phyloP scores from a whole-genome alignment of 345 rosid genomes.

The Salix caprea region DNA sequence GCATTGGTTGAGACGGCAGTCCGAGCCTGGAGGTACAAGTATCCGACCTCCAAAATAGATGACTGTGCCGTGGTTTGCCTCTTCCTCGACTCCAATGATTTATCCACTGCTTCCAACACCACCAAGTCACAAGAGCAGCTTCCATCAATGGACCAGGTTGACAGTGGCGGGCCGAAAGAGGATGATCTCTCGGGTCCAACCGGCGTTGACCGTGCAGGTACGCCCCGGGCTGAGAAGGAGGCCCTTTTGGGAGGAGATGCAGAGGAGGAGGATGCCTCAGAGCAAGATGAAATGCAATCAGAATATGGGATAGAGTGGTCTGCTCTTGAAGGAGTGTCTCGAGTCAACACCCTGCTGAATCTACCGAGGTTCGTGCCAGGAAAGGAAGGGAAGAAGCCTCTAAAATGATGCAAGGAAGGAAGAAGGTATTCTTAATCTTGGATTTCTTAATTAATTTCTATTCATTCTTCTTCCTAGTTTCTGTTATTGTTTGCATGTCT shows the following conservation, averaged over 20 bases:
- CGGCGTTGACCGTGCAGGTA: slow-evolving; percentile 34
- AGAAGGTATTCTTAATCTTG: slow-evolving; percentile 10
- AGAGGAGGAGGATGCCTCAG: slow-evolving; percentile 34
- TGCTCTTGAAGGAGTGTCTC: slow-evolving; percentile 94
- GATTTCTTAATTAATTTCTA: slow-evolving; percentile 6
- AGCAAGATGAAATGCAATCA: slow-evolving; percentile 37
- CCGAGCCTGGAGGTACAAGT: slow-evolving; percentile 84
- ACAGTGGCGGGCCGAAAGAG: slow-evolving; percentile 27
- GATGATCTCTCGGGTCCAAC: slow-evolving; percentile 20
- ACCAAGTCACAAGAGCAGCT: slow-evolving; percentile 35
- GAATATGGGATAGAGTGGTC: slow-evolving; percentile 68
- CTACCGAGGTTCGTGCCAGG: slow-evolving; percentile 78
- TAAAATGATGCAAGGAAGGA: slow-evolving; percentile 14
- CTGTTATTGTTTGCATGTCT: slow-evolving; percentile 20
- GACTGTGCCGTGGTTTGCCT: slow-evolving; percentile 98
- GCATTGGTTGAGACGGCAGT: slow-evolving; percentile 81
- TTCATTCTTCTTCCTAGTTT: slow-evolving; percentile 11
- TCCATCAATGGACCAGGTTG: slow-evolving; percentile 17
- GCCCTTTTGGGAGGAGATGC: slow-evolving; percentile 26
- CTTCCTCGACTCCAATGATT: slow-evolving; percentile 53
- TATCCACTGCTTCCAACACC: slow-evolving; percentile 41
- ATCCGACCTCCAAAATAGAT: slow-evolving; percentile 88
- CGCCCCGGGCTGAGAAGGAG: slow-evolving; percentile 38
- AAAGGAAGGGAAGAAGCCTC: slow-evolving; percentile 35
- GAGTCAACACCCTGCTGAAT: slow-evolving; percentile 71